These are phyloP conservation scores for Saturnispora saitoi DNA, from an alignment of 805 yeast genomes.

Conservation along the genomic window DNA sequence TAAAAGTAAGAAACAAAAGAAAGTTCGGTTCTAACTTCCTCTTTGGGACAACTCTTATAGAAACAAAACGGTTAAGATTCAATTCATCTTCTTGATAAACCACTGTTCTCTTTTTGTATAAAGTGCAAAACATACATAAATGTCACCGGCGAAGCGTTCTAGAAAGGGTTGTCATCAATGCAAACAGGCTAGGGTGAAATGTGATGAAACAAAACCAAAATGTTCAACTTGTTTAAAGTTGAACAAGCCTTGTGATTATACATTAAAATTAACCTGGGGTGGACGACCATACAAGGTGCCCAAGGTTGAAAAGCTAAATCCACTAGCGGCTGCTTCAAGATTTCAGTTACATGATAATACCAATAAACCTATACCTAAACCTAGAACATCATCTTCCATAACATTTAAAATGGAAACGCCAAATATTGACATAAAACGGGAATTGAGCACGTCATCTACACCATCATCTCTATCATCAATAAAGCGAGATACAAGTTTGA, in stretches of 20 bases:
- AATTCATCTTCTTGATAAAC: neutral
- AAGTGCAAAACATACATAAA: neutral
- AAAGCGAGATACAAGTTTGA: too few relatives aligned
- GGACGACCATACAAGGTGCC: conserved; percentile 54
- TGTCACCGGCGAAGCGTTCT: conserved; percentile 7
- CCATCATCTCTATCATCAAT: neutral
- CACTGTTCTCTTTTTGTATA: neutral
- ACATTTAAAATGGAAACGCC: conserved; percentile 14
- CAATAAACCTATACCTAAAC: neutral
- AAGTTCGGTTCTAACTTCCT: too few relatives aligned
- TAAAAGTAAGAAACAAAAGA: too few relatives aligned
- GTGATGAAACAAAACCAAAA: conserved; percentile 58
- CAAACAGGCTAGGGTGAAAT: conserved; percentile 54
- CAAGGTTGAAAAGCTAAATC: conserved; percentile 28
- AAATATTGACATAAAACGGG: neutral
- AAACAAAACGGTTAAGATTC: neutral
- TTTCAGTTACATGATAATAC: neutral
- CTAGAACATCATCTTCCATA: conserved; percentile 2
- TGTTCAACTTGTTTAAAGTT: conserved; percentile 50
- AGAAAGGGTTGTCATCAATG: conserved; percentile 57
- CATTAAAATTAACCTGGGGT: conserved; percentile 62
- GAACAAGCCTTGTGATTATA: conserved; percentile 48
- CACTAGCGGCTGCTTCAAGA: conserved; percentile 13
- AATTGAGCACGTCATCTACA: neutral
- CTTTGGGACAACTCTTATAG: too few relatives aligned